Conservation (phyloP, 176 grass and related monocot species). For the Pontederia paniculata region DNA sequence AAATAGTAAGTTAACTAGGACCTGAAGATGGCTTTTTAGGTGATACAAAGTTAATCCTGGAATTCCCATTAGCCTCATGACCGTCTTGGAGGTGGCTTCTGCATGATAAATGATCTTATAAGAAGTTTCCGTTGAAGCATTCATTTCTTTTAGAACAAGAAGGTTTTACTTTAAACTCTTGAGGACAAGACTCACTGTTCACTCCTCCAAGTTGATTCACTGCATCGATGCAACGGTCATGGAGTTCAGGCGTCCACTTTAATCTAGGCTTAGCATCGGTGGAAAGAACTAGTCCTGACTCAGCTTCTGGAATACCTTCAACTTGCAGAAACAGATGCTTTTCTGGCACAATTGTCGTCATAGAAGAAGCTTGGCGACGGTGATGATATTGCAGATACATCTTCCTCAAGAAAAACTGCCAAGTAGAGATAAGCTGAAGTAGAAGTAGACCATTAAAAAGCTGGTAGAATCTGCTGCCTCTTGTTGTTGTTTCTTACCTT, state of each 20-base stretch:
- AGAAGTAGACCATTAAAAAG: background rate
- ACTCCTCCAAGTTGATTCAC: constrained; percentile 70
- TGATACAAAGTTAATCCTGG: constrained; percentile 23
- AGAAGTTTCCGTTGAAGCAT: background rate
- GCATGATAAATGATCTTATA: background rate
- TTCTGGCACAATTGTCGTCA: constrained; percentile 35
- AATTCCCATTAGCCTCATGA: constrained; percentile 27
- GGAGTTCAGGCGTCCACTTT: constrained; percentile 87
- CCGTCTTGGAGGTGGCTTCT: constrained; percentile 23
- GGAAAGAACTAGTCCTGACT: constrained; percentile 83
- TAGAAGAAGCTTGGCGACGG: constrained; percentile 37
- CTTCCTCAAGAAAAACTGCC: constrained; percentile 17
- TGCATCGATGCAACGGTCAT: constrained; percentile 65
- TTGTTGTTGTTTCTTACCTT: background rate
- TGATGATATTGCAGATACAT: constrained; percentile 71
- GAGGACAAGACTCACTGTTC: constrained; percentile 61
- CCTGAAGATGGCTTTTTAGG: constrained; percentile 29
- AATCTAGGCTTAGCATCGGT: constrained; percentile 85
- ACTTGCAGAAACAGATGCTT: constrained; percentile 40
- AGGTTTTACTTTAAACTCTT: constrained; percentile 4
- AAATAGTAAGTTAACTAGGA: constrained; percentile 3
- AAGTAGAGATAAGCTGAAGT: background rate
- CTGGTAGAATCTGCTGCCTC: background rate
- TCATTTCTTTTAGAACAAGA: constrained; percentile 6
- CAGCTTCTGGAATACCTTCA: constrained; percentile 30